These are phyloP conservation scores for Esteya vermicola DNA, from an alignment of 2,329 filamentous ascomycete genomes.

Conservation along the genomic window DNA sequence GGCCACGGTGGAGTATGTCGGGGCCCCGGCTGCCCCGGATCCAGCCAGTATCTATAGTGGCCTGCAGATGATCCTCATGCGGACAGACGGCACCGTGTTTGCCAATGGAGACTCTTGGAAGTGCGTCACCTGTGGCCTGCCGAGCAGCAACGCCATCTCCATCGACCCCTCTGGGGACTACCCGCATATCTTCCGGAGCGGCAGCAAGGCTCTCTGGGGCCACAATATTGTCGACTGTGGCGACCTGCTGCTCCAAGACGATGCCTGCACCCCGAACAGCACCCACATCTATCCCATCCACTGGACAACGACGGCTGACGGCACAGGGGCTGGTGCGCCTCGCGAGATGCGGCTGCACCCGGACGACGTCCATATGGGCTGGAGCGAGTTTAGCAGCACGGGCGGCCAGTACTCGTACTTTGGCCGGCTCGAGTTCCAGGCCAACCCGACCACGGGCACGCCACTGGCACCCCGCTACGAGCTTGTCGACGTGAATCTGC, in stretches of 20 bases:
- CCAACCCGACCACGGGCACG: too few relatives aligned
- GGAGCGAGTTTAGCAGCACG: constrained; percentile 20
- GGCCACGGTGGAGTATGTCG: constrained; percentile 23
- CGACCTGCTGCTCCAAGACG: constrained; percentile 16
- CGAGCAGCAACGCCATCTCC: constrained; percentile 16
- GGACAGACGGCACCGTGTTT: constrained; percentile 24
- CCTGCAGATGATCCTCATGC: constrained; percentile 26
- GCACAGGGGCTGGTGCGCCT: constrained; percentile 16
- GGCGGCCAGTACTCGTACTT: constrained; percentile 19
- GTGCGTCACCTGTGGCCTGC: constrained; percentile 29
- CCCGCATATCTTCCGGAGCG: constrained; percentile 26
- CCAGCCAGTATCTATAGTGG: constrained; percentile 26
- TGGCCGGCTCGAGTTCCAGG: constrained; percentile 25
- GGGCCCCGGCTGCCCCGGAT: constrained; percentile 24
- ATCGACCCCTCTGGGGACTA: constrained; percentile 19
- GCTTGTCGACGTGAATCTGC: constrained; percentile 21
- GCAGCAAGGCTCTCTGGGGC: constrained; percentile 20
- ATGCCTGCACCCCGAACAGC: constrained; percentile 21
- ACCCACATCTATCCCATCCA: constrained; percentile 25
- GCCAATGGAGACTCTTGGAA: constrained; percentile 30
- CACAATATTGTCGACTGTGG: constrained; percentile 23
- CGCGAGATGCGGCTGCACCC: constrained; percentile 31
- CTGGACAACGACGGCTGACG: constrained; percentile 19
- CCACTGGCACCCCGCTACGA: constrained; percentile 22
- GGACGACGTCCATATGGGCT: constrained; percentile 27